Evolutionary conservation across 176 grass and related monocot species (phyloP).

Genomic region (Rhynchospora breviuscula): DNA sequence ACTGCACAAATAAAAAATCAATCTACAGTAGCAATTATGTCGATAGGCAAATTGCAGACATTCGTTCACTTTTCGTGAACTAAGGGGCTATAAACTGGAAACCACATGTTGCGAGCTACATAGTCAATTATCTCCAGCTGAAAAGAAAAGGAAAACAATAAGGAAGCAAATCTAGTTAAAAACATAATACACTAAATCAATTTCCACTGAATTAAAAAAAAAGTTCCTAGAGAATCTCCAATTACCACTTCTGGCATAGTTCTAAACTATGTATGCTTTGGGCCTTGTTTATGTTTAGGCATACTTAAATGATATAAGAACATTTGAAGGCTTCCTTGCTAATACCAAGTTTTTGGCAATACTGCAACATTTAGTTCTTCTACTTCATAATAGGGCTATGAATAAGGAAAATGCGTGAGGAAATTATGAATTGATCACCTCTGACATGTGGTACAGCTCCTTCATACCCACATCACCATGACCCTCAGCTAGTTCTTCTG

Average conservation of each 20-base stretch:
- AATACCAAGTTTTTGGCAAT: background rate
- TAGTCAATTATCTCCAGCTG: slow-evolving; percentile 69
- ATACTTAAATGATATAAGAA: background rate
- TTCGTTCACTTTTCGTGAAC: slow-evolving; percentile 67
- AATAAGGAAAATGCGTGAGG: background rate
- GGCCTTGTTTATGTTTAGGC: background rate
- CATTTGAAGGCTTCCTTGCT: background rate
- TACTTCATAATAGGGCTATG: background rate
- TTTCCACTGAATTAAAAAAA: background rate
- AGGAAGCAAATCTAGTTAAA: background rate
- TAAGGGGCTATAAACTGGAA: slow-evolving; percentile 79
- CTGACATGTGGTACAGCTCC: slow-evolving; percentile 65
- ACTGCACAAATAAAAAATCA: slow-evolving; percentile 2
- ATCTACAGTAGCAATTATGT: slow-evolving; percentile 13
- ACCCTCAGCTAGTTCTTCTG: slow-evolving; percentile 82
- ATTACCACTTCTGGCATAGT: background rate
- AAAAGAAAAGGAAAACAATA: background rate
- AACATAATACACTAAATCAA: background rate
- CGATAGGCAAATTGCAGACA: background rate
- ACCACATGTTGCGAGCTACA: slow-evolving; percentile 93
- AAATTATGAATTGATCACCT: slow-evolving; percentile 39
- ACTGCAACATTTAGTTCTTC: background rate
- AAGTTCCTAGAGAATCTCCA: background rate
- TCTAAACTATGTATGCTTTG: background rate
- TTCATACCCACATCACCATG: slow-evolving; percentile 40